A percentile compares a stretch with the other conserved stretches of the same genome.
phyloP scores from a whole-genome alignment of 352 stramenopile species.

The Phytophthora europaea region DNA sequence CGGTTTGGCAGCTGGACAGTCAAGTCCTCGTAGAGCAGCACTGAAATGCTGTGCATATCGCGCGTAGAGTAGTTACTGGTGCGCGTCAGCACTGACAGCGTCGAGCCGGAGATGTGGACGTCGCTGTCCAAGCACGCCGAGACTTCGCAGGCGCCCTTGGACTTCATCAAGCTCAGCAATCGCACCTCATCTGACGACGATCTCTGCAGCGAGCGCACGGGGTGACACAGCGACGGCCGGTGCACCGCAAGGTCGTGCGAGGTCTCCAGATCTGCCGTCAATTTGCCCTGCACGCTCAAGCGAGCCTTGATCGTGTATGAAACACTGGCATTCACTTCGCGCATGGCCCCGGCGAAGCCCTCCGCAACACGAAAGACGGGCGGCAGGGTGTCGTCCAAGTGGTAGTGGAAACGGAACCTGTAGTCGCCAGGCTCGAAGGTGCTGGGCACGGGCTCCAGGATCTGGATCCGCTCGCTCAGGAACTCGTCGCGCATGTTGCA shows the following conservation, averaged over 20 bases:
- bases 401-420: slow-evolving; percentile 34
- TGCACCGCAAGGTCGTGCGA: slow-evolving; percentile 25
- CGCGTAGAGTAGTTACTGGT: slow-evolving; percentile 48
- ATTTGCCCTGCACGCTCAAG: slow-evolving; percentile 59
- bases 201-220: slow-evolving; percentile 32
- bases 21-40: slow-evolving; percentile 44
- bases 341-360: slow-evolving; percentile 22
- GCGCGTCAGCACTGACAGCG: slow-evolving; percentile 31
- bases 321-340: slow-evolving; percentile 63
- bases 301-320: slow-evolving; percentile 74
- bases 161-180: slow-evolving; percentile 41
- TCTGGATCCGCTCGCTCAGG: slow-evolving; percentile 24
- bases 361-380: slow-evolving; percentile 43
- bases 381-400: slow-evolving; percentile 53
- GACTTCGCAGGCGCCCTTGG: slow-evolving; percentile 42
- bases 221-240: slow-evolving; percentile 32
- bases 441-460: slow-evolving; percentile 19
- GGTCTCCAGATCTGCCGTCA: slow-evolving; percentile 68
- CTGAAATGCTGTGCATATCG: slow-evolving; percentile 41
- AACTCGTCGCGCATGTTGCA: slow-evolving; percentile 34
- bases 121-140: slow-evolving; percentile 39
- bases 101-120: slow-evolving; percentile 41
- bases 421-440: slow-evolving; percentile 36
- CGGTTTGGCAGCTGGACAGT: slow-evolving; percentile 41
- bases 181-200: slow-evolving; percentile 36